These are phyloP conservation scores for Prototheca stagnorum DNA, from an alignment of 163 green algal genomes.

Conservation along the genomic window DNA sequence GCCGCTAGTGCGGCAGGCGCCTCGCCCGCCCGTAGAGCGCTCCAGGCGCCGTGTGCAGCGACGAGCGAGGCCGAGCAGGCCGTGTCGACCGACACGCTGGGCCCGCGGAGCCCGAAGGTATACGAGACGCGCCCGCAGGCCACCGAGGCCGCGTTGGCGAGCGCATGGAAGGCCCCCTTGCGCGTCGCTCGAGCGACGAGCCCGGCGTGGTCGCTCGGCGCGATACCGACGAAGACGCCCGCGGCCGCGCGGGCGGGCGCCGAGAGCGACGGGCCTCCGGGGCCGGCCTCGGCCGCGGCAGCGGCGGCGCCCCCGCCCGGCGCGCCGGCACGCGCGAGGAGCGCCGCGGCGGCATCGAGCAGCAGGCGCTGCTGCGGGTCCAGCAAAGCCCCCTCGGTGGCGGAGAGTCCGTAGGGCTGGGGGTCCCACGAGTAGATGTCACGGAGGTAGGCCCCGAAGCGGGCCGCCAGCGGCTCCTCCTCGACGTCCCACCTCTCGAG, in stretches of 20 bases:
- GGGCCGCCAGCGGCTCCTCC: slow-evolving; percentile 8
- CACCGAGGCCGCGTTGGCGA: slow-evolving; percentile 16
- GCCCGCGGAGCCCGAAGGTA: slow-evolving; percentile 54
- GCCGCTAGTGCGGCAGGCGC: too few species aligned
- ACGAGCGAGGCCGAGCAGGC: slow-evolving; percentile 72
- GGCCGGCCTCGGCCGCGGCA: neutral
- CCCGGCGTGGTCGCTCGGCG: slow-evolving; percentile 18
- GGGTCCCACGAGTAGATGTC: slow-evolving; percentile 31
- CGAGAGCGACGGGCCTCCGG: neutral
- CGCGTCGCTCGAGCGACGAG: too few species aligned
- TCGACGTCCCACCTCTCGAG: slow-evolving; percentile 23
- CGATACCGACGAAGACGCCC: slow-evolving; percentile 36
- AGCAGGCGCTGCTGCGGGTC: slow-evolving; percentile 60
- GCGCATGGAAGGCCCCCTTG: slow-evolving; percentile 22
- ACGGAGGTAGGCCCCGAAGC: slow-evolving; percentile 37
- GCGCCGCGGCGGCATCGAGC: slow-evolving; percentile 27
- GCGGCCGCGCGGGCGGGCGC: neutral
- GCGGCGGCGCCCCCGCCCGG: neutral
- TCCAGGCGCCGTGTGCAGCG: slow-evolving; percentile 36
- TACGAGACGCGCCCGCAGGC: slow-evolving; percentile 56
- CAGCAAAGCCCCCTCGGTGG: slow-evolving; percentile 27
- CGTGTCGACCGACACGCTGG: slow-evolving; percentile 67
- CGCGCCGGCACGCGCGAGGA: slow-evolving; percentile 9
- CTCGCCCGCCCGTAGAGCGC: too few species aligned
- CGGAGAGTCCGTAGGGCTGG: slow-evolving; percentile 17